Percentiles rank a stretch among this genome's conserved stretches.
Conservation (phyloP, 192 early-diverging fungal genomes). For the Coemansia sp. region DNA sequence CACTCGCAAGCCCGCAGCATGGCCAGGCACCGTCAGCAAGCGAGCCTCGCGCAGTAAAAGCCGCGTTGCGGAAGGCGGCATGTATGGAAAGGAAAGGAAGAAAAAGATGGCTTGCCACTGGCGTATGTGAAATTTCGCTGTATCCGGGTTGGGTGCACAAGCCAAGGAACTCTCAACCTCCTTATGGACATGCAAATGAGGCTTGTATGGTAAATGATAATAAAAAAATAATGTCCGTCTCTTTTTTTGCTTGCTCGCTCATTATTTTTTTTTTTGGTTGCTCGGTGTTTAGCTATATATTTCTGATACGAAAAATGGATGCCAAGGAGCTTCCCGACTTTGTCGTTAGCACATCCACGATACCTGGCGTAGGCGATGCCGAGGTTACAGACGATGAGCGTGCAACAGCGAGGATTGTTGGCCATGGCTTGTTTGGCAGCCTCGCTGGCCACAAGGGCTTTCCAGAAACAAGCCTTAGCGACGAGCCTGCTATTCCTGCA, state of each 20-base stretch:
- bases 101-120: too few species aligned
- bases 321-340: background rate
- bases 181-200: too few species aligned
- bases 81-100: too few species aligned
- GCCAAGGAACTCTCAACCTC: too few species aligned
- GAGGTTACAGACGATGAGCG: conserved; percentile 14
- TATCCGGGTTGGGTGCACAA: too few species aligned
- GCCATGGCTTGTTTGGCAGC: background rate
- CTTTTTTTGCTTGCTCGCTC: background rate
- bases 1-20: conserved; percentile 20
- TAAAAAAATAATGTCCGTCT: background rate
- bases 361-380: conserved; percentile 19
- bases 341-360: background rate
- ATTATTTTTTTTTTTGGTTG: too few species aligned
- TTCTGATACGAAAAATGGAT: background rate
- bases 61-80: background rate
- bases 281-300: background rate
- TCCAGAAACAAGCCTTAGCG: background rate
- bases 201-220: too few species aligned
- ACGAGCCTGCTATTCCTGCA: conserved; percentile 7
- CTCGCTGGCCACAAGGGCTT: background rate
- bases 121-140: too few species aligned
- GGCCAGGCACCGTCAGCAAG: conserved; percentile 12
- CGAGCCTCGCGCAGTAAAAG: background rate
- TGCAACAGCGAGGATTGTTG: background rate